Conservation (phyloP, 2,329 filamentous ascomycete species). For the Pseudohalonectria lignicola region DNA sequence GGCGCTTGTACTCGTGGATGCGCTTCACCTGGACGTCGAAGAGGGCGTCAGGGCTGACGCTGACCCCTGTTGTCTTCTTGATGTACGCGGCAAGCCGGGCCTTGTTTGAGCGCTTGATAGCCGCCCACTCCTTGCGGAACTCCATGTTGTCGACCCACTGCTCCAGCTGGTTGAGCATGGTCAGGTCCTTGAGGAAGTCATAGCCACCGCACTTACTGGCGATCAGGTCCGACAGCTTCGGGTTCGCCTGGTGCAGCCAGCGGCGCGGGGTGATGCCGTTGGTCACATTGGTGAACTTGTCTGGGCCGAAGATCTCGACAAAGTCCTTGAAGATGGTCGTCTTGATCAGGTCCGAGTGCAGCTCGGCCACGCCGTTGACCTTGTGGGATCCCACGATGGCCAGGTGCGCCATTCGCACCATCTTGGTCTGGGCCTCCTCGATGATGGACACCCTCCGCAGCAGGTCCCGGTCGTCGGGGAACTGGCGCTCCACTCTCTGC, state of each 20-base stretch:
- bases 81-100: slow-evolving; percentile 85
- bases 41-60: slow-evolving; percentile 75
- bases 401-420: slow-evolving; percentile 94
- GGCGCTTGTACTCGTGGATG: slow-evolving; percentile 98
- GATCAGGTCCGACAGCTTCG: slow-evolving; percentile 82
- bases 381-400: slow-evolving; percentile 97
- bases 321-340: slow-evolving; percentile 99
- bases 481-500: slow-evolving; percentile 78
- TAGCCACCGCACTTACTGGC: slow-evolving; percentile 76
- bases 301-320: slow-evolving; percentile 83
- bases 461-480: slow-evolving; percentile 82
- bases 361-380: slow-evolving; percentile 94
- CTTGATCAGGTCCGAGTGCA: slow-evolving; percentile 96
- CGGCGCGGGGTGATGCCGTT: slow-evolving; percentile 94
- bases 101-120: slow-evolving; percentile 97
- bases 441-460: slow-evolving; percentile 88
- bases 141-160: slow-evolving; percentile 71
- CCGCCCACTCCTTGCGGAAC: slow-evolving; percentile 90
- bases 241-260: slow-evolving; percentile 97
- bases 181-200: slow-evolving; percentile 84
- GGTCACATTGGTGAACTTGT: slow-evolving; percentile 98
- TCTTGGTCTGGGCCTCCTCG: slow-evolving; percentile 92
- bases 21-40: slow-evolving; percentile 99
- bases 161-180: slow-evolving; percentile 76
- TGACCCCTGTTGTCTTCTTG: slow-evolving; percentile 66